Base-by-base conservation (phyloP, 352 stramenopile genomes). In the Phytophthora lateralis region DNA sequence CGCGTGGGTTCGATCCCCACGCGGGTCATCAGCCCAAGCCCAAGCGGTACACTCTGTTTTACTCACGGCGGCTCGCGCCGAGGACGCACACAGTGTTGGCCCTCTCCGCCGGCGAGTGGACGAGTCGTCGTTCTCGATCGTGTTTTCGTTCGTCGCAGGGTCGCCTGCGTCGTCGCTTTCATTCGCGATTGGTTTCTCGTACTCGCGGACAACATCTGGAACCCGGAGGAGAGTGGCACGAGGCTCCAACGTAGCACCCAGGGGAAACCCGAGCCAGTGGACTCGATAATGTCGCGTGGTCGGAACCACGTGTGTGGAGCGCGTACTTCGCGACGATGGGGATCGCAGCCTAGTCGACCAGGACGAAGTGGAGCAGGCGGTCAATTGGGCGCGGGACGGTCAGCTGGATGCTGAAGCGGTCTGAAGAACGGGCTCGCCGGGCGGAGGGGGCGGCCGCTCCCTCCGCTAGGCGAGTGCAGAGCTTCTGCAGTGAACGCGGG, bases 191-290 rank as follows among this genome's bases (percentile, higher is more conserved):
- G 8, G 1, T 4, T 14, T n/a, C 30, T 61, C 43, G 24, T 61
- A 55, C 5, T 39, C 44, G 4, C 5, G 10, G 1, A 55, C 24
- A 10, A 48, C 21, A 21, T 54, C 56, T n/a, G 56, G 30, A 24
- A 53, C 47, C 12, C 30, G 47, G 4, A 52, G 47, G n/a, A 64
- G 47, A 2, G 30, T 27, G 17, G 27, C 15, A 14, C 47, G 56
- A 1, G 18, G 14, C 37, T 61, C 32, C 44, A 43, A 61, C 21
- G 42, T 54, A 54, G 49, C 54, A 4, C 49, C n/a, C 0, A 30
- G 43, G 42, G 54, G 35, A 21, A 47, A 49, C 0, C 54, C 44
- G 2, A 61, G 44, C 44, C 34, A 61, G n/a, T 44, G 43, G 1
- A 49, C 34, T 9, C 10, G 9, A 30, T 54, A 55, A 10, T 24